Base-by-base conservation (phyloP, 768 basidiomycete genomes). In the Amanita fuliginea region DNA sequence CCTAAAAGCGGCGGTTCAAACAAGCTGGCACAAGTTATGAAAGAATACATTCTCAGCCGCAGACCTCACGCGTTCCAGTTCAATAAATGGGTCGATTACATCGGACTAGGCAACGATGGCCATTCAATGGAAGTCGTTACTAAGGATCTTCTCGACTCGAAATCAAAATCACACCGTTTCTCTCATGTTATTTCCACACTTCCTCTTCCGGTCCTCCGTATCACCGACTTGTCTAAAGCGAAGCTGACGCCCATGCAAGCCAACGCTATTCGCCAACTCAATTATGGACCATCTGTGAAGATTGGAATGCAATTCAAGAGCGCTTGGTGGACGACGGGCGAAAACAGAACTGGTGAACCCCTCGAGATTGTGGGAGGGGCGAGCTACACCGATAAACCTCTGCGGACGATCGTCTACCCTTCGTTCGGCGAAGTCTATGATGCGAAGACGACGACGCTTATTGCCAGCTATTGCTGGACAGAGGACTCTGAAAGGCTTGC, bases 361-460 rank as follows among this genome's bases (percentile, higher is more conserved):
- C 33, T 65, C 34, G 56, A 26, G 1, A 67, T 70, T 22, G 46
- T 64, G 6, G 73, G 74, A 4, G 73, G 73, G 0, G 65, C 67
- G 53, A 63, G 70, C 3, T 62, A 54, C 54, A 75, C 71, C 1
- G 73, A 74, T 54, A 56, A 63, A 14, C 68, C 67, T 5, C 55
- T 70, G n/a, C 64, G 70, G 26, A 67, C 63, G 0, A 58, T 71
- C 43, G 67, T 75, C 3, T 75, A 73, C 52, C 74, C 73, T 0
- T 74, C 72, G 2, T 68, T 67, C 21, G 69, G 68, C 0, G 53
- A 55, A 19, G 49, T 54, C n/a, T 42, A 53, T 19, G 53, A 52
- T 0, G 55, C 14, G 55, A 55, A 39, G 53, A 60, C 57, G 6
- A 56, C 62, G 16, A 42, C 58, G 1, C 57, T 74, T 6, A 69